Evolutionary conservation across 805 yeast species (phyloP), one percentile per base, ranked within the genome.

Genomic region (Ogataea ganodermae): DNA sequence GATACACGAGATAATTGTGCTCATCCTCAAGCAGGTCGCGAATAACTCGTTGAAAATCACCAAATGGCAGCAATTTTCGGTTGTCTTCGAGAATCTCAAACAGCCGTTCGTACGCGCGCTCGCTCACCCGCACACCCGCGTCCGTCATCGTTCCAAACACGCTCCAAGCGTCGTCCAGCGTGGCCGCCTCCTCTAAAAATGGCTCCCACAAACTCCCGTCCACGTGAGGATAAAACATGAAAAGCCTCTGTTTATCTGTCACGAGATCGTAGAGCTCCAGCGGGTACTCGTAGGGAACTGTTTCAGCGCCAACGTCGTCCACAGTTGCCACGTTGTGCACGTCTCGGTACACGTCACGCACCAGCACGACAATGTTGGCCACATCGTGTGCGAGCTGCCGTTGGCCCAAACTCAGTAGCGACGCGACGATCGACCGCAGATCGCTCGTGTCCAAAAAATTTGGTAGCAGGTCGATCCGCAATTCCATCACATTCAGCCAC

Each of bases 251-350:
- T 9, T 53, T 41, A 9, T 24, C 46, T 10, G 47, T 48, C 12
- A 59, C 50, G 8, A 61, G 48, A 37, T 61, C 66, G 44, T 46
- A 60, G 35, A 61, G 10, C n/a, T 56, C 58, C 37, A 51, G 40
- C n/a, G 61, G 60, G 30, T 52, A 41, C 26, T 56, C 55, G 48
- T 52, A 56, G 8, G 59, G 57, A 9, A 57, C 42, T 22, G 36
- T 30, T 6, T 40, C 36, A 14, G 27, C 27, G 12, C 42, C 40
- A 6, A 50, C 50, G 13, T 52, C 41, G 8, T 49, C 55, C 8
- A 58, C 42, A 3, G 35, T 31, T 13, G 52, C 42, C 20, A 55
- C 27, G 13, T 31, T 21, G 39, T 48, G 20, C 18, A 48, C 50
- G 10, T 53, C 44, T 32, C 46, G 42, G 41, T 43, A 56, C 7